Evolutionary conservation across 768 basidiomycete species (phyloP), one percentile per base, ranked within the genome.

Genomic region (Suillus bovinus): DNA sequence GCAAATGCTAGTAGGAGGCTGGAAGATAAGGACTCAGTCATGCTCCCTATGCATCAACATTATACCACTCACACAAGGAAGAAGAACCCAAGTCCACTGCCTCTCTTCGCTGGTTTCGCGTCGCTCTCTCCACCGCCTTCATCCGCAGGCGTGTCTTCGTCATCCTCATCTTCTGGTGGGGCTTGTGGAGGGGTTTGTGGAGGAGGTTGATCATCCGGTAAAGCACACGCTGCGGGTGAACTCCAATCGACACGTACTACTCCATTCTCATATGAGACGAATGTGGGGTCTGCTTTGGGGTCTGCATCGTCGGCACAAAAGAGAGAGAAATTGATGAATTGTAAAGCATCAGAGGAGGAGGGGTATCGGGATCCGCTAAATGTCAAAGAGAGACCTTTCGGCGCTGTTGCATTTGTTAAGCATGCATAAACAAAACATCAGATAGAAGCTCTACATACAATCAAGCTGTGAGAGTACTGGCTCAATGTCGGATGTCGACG

Each of bases 31-130:
- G 54, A 55, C 41, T 54, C 46, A 62, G 60, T 58, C 36, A 62
- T 58, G 34, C n/a, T 5, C 36, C 29, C 31, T 11, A 11, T 6
- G 29, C 20, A 33, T 33, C 2, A n/a, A 58, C 6, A 13, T n/a
- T 31, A 6, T 14, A 59, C 20, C 9, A 73, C 91, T 73, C 73
- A 91, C 92, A 93, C 79, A 34, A 93, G 79, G 80, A 95, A 91
- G 79, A 95, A 94, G 83, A 90, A 94, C 4, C 91, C 89, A n/a
- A 96, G 77, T 27, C 89, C 91, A 73, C 87, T 91, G 4, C 88
- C 89, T 29, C 68, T 76, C 65, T 81, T 75, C 46, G 75, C 72
- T 3, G 79, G 71, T 39, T 72, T 69, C 33, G 71, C 63, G 64
- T 47, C 69, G 58, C 62, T 71, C n/a, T 63, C 62, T 1, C 60